Evolutionary conservation across 768 basidiomycete species (phyloP).

Genomic region (Phlebiopsis gigantea): DNA sequence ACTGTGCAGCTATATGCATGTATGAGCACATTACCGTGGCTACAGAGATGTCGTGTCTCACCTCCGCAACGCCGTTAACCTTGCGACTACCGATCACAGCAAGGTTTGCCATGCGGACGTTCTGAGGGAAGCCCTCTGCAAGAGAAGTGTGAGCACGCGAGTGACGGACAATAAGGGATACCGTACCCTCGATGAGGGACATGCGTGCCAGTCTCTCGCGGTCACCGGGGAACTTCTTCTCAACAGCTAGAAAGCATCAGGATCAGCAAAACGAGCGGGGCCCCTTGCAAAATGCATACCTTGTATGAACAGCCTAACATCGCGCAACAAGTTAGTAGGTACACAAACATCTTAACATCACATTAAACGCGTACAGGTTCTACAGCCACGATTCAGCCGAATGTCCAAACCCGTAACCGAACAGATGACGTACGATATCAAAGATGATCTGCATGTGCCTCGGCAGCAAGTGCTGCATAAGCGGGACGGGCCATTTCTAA

Average conservation of each 20-base stretch:
- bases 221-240: constrained; percentile 87
- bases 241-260: constrained; percentile 52
- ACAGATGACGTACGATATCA: constrained; percentile 64
- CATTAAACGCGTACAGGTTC: constrained; percentile 40
- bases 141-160: neutral
- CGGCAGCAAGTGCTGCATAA: constrained; percentile 82
- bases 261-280: neutral
- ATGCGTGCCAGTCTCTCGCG: constrained; percentile 74
- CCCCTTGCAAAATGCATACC: constrained; percentile 31
- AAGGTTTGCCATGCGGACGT: constrained; percentile 87
- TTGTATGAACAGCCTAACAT: constrained; percentile 58
- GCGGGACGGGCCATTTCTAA: constrained; percentile 87
- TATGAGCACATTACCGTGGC: neutral
- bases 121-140: constrained; percentile 78
- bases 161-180: neutral
- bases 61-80: constrained; percentile 96
- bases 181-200: constrained; percentile 84
- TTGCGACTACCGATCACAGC: constrained; percentile 86
- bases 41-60: constrained; percentile 18
- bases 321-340: neutral
- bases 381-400: constrained; percentile 15
- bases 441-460: constrained; percentile 91
- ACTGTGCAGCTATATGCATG: constrained; percentile 63
- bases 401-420: neutral
- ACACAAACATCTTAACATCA: neutral